Conservation (phyloP, 768 basidiomycete genomes). For the Stropharia rugosoannulata region DNA sequence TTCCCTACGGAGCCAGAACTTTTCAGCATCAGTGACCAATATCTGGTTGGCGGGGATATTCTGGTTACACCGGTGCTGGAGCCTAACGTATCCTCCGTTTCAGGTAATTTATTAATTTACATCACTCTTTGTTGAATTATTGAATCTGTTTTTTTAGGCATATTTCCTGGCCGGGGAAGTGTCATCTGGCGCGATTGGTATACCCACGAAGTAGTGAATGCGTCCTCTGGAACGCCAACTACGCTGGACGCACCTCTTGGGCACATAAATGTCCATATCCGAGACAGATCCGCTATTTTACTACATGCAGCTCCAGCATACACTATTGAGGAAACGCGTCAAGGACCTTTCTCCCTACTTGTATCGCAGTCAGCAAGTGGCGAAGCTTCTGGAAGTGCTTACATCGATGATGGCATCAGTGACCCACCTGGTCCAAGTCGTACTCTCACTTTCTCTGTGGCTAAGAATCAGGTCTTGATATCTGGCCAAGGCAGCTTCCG, state of each 20-base stretch:
- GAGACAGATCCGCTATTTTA: constrained; percentile 66
- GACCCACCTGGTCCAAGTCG: constrained; percentile 52
- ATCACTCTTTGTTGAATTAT: background rate
- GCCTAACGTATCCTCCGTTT: constrained; percentile 66
- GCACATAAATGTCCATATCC: constrained; percentile 75
- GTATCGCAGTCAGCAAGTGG: constrained; percentile 50
- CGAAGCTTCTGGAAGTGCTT: constrained; percentile 56
- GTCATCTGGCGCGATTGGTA: constrained; percentile 76
- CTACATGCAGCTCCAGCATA: constrained; percentile 63
- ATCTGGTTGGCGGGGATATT: constrained; percentile 67
- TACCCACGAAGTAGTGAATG: constrained; percentile 55
- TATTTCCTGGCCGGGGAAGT: constrained; percentile 61
- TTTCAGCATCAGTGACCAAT: constrained; percentile 64
- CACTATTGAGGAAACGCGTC: constrained; percentile 64
- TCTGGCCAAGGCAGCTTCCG: constrained; percentile 37
- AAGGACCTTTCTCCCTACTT: constrained; percentile 61
- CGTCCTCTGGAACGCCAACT: constrained; percentile 36
- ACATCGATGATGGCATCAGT: constrained; percentile 71
- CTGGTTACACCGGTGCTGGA: constrained; percentile 75
- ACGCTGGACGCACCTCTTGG: constrained; percentile 65
- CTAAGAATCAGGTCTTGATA: constrained; percentile 35
- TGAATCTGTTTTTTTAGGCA: constrained; percentile 33
- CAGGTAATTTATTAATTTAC: constrained; percentile 39
- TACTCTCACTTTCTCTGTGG: constrained; percentile 43
- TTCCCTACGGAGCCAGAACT: constrained; percentile 71